Evolutionary conservation across 352 stramenopile species (phyloP).

Genomic region (Phytophthora pisi): DNA sequence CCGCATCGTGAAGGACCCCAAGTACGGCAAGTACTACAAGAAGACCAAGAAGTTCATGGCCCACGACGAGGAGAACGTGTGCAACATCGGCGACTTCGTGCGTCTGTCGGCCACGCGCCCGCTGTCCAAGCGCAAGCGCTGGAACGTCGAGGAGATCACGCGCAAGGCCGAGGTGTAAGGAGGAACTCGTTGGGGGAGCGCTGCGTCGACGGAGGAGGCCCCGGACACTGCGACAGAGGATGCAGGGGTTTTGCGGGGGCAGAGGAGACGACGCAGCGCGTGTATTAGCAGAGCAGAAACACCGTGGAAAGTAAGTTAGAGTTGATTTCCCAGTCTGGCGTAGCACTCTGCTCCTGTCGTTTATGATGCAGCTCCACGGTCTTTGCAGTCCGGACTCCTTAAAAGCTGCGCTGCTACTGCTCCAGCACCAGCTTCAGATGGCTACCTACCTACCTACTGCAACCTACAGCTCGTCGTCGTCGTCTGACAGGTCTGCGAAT

Average conservation of each 20-base stretch:
- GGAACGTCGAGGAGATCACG: conserved; percentile 91
- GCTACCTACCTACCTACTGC: not conserved
- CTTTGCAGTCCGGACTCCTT: not conserved
- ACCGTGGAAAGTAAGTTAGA: conserved; percentile 62
- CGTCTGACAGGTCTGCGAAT: conserved; percentile 74
- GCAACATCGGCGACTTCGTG: conserved; percentile 91
- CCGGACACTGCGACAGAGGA: not conserved
- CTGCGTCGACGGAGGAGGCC: conserved; percentile 4
- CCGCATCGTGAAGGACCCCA: conserved; percentile 94
- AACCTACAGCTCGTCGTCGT: conserved; percentile 78
- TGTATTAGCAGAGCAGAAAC: conserved; percentile 36
- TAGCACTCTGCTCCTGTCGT: conserved; percentile 24
- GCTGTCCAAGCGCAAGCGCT: conserved; percentile 89
- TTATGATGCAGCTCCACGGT: conserved; percentile 5
- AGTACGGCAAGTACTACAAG: conserved; percentile 95
- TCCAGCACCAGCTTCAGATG: not conserved
- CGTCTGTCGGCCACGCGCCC: conserved; percentile 76
- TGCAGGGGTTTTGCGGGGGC: too few species aligned
- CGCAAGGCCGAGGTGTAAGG: conserved; percentile 85
- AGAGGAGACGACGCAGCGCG: conserved; percentile 3
- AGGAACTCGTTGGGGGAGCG: conserved; percentile 1
- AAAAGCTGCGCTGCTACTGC: not conserved
- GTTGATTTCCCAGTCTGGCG: conserved; percentile 33
- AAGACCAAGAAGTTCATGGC: conserved; percentile 98
- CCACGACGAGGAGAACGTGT: conserved; percentile 95